Evolutionary conservation across 768 basidiomycete species (phyloP).

Genomic region (Ramaria sp.): DNA sequence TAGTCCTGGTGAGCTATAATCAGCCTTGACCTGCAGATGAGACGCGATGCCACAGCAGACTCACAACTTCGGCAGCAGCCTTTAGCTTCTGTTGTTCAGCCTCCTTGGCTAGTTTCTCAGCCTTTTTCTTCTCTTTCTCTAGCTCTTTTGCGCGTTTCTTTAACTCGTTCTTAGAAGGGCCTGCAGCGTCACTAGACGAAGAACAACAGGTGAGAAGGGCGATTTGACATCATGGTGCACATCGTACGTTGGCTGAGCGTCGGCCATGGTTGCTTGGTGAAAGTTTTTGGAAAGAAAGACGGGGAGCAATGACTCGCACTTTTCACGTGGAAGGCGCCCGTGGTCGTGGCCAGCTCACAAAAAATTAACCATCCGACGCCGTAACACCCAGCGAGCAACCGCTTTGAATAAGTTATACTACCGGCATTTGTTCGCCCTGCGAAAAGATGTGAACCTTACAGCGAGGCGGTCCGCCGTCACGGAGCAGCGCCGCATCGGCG

Average conservation of each 20-base stretch:
- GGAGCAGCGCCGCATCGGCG: neutral
- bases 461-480: too few relatives aligned
- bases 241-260: neutral
- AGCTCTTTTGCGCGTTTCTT: conserved; percentile 89
- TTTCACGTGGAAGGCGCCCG: neutral
- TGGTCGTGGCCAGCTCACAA: neutral
- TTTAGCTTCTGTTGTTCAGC: conserved; percentile 61
- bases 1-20: conserved; percentile 3
- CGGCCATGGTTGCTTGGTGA: neutral
- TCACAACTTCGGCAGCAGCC: conserved; percentile 53
- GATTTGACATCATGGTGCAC: neutral
- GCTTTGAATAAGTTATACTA: neutral
- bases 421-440: neutral
- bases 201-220: neutral
- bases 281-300: neutral
- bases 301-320: neutral
- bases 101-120: conserved; percentile 75
- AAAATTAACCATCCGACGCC: neutral
- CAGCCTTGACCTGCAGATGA: neutral
- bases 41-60: conserved; percentile 1
- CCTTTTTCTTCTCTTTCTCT: conserved; percentile 83
- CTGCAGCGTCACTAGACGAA: conserved; percentile 22
- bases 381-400: neutral
- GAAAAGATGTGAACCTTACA: too few relatives aligned
- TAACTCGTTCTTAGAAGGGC: conserved; percentile 75